Percentiles rank a stretch among this genome's conserved stretches.
Evolutionary conservation across 768 basidiomycete genomes (phyloP).

Genomic region (Naematelia aurantialba): DNA sequence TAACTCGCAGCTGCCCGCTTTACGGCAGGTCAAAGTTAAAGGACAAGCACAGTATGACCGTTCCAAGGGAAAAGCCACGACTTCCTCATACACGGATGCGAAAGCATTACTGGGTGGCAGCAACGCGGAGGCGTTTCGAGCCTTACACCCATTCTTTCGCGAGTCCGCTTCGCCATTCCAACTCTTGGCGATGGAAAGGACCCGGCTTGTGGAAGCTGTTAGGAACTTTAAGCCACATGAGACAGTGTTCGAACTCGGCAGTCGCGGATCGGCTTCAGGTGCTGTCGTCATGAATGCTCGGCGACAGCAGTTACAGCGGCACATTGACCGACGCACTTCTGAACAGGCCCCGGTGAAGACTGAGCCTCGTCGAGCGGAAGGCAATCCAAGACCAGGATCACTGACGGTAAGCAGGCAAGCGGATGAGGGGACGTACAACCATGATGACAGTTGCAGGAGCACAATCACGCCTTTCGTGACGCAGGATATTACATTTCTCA

Average conservation of each 20-base stretch:
- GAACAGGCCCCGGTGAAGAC: not conserved
- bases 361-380: not conserved
- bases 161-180: not conserved
- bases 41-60: slow-evolving; percentile 93
- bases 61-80: slow-evolving; percentile 82
- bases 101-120: not conserved
- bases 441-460: not conserved
- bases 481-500: not conserved
- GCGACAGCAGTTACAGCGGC: slow-evolving; percentile 51
- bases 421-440: no score
- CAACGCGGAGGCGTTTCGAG: not conserved
- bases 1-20: slow-evolving; percentile 58
- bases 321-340: slow-evolving; percentile 56
- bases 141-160: not conserved
- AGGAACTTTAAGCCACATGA: slow-evolving; percentile 78
- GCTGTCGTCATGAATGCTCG: slow-evolving; percentile 82
- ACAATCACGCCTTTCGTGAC: not conserved
- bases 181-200: slow-evolving; percentile 60
- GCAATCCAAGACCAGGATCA: no score
- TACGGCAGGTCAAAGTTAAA: slow-evolving; percentile 78
- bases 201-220: slow-evolving; percentile 65
- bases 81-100: slow-evolving; percentile 59
- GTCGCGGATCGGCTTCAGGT: slow-evolving; percentile 62
- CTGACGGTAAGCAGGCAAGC: no score
- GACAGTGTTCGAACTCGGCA: slow-evolving; percentile 85